These are phyloP conservation scores for Trebouxia sp. DNA, from an alignment of 139 green algal species.

Conservation along the genomic window DNA sequence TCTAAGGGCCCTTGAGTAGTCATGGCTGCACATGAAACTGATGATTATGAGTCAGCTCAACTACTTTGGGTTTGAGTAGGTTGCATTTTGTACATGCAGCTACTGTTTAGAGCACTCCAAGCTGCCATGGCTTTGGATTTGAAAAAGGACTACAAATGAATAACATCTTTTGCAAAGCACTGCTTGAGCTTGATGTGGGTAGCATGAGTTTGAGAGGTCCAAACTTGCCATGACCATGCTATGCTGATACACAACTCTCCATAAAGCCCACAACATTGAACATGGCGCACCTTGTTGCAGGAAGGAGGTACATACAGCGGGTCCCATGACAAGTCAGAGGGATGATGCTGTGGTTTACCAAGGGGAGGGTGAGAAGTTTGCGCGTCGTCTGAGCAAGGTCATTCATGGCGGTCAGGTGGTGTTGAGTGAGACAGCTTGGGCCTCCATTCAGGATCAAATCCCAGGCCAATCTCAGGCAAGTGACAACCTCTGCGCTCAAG, in stretches of 20 bases:
- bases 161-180: too few relatives aligned
- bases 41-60: constrained; percentile 41
- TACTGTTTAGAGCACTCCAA: too few relatives aligned
- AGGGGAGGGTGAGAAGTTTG: constrained; percentile 55
- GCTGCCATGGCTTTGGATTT: too few relatives aligned
- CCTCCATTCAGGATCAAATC: constrained; percentile 64
- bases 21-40: constrained; percentile 63
- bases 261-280: too few relatives aligned
- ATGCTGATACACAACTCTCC: too few relatives aligned
- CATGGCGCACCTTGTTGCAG: too few relatives aligned
- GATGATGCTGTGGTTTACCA: constrained; percentile 42
- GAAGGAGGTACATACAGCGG: background rate
- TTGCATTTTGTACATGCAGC: too few relatives aligned
- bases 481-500: too few relatives aligned
- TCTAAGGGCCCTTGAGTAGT: constrained; percentile 68
- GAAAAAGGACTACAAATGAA: too few relatives aligned
- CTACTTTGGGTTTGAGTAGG: background rate
- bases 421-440: constrained; percentile 74
- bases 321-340: background rate
- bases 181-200: too few relatives aligned
- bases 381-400: constrained; percentile 46
- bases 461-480: constrained; percentile 45
- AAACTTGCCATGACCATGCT: too few relatives aligned
- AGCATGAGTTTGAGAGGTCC: too few relatives aligned
- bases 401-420: constrained; percentile 68